Base-by-base conservation (phyloP, 139 green algal genomes). In the Volvox africanus region DNA sequence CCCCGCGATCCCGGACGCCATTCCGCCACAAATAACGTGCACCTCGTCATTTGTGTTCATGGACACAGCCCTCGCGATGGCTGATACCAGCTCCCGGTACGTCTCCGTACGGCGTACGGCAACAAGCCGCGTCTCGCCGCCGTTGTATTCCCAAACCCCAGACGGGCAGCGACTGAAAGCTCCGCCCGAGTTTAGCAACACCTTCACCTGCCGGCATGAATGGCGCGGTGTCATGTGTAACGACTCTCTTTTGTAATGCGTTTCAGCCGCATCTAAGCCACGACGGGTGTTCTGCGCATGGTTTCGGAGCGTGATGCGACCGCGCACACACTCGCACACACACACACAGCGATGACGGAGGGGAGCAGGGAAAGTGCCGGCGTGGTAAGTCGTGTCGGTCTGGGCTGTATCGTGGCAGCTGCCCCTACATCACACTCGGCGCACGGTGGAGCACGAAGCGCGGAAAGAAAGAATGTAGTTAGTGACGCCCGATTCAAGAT, bases 101-200 rank as follows among this genome's bases (percentile, higher is more conserved):
- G 16, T 17, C n/a, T 71, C 87, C 21, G 50, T 35, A 17, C 68
- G 65, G 11, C 68, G 80, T 16, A 98, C 17, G 0, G 73, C 76
- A 17, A 98, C 88, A 61, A 98, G 94, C n/a, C 96, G 94, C 17
- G 95, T 97, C 92, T 98, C 96, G 0, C 96, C 96, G 1, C 95
- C 95, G 44, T 67, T 32, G 86, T 95, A 95, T 61, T 88, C 89
- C 65, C 67, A 80, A 20, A 68, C 50, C 33, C 89, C 89, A 13
- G 35, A 62, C 73, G 35, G n/a, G 79, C 80, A 82, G 62, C 93
- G 82, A 37, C 77, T 77, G 65, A 82, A 93, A n/a, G 37, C 35
- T 68, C 93, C 90, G 65, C 91, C 89, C 17, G 82, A 65, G 73
- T 89, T 87, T 35, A 94, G 82, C 77, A 95, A 86, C 35, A 93